These are phyloP conservation scores for Mortierella sp. DNA, from an alignment of 371 early-diverging fungal genomes.

Conservation along the genomic window DNA sequence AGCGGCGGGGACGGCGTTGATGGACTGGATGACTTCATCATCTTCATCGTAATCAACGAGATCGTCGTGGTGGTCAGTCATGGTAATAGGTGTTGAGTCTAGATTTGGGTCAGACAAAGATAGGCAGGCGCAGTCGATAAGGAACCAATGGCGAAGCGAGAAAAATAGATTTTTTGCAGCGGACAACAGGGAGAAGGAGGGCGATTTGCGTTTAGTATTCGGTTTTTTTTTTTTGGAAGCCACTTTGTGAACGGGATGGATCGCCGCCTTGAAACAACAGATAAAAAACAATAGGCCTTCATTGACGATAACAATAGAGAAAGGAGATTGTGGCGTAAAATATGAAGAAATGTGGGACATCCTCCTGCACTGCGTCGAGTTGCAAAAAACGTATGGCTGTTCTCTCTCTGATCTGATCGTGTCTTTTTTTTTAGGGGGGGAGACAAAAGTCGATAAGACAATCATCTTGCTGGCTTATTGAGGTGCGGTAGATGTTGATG, in stretches of 20 bases:
- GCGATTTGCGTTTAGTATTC: slow-evolving; percentile 44
- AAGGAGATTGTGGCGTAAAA: slow-evolving; percentile 2
- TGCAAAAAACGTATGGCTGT: not conserved
- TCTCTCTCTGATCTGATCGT: slow-evolving; percentile 30
- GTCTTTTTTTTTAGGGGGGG: not conserved
- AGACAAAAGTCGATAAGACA: not conserved
- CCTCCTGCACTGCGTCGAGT: slow-evolving; percentile 22
- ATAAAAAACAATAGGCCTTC: slow-evolving; percentile 2
- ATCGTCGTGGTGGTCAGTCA: slow-evolving; percentile 86
- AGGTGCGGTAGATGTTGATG: not conserved
- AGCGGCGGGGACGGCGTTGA: slow-evolving; percentile 56
- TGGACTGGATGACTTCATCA: slow-evolving; percentile 64
- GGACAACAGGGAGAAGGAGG: slow-evolving; percentile 22
- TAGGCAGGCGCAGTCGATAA: slow-evolving; percentile 3
- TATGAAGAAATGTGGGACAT: slow-evolving; percentile 14
- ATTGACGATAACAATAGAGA: not conserved
- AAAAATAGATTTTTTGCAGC: slow-evolving; percentile 1
- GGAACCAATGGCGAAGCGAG: slow-evolving; percentile 12
- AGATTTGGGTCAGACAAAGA: not conserved
- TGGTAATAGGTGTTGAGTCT: slow-evolving; percentile 19
- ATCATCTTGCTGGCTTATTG: not conserved
- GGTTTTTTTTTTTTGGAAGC: slow-evolving; percentile 9
- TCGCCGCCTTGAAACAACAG: slow-evolving; percentile 11
- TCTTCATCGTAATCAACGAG: slow-evolving; percentile 97
- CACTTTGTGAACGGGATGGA: not conserved